Conservation (phyloP, 2,329 filamentous ascomycete species). For the Endoconidiophora laricicola region DNA sequence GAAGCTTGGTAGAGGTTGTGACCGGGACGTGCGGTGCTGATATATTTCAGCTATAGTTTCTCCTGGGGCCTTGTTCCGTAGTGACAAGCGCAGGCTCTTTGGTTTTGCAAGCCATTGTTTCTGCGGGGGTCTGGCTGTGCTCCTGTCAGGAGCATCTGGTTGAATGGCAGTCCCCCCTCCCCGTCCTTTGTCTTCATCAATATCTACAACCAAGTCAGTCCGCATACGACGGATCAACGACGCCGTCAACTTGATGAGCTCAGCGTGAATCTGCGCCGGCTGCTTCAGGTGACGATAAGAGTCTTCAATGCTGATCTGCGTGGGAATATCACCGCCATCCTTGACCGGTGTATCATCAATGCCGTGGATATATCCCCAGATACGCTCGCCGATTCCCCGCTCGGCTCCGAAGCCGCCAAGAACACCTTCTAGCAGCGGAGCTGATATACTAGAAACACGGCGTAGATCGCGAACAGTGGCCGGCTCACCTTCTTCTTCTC, state of each 20-base stretch:
- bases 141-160: too few species aligned
- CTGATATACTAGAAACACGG: slow-evolving; percentile 41
- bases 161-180: slow-evolving; percentile 13
- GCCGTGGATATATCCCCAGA: slow-evolving; percentile 71
- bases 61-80: slow-evolving; percentile 20
- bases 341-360: slow-evolving; percentile 61
- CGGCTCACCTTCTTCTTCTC: too few species aligned
- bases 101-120: slow-evolving; percentile 61
- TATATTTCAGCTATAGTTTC: slow-evolving; percentile 2
- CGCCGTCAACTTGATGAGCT: slow-evolving; percentile 49
- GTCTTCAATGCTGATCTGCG: slow-evolving; percentile 89
- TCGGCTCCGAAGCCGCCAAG: slow-evolving; percentile 54
- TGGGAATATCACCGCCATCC: slow-evolving; percentile 53
- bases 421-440: slow-evolving; percentile 48
- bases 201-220: slow-evolving; percentile 43
- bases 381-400: slow-evolving; percentile 50
- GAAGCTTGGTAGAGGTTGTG: slow-evolving; percentile 54
- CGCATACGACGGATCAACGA: slow-evolving; percentile 68
- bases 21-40: slow-evolving; percentile 50
- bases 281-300: slow-evolving; percentile 57
- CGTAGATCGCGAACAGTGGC: slow-evolving; percentile 3
- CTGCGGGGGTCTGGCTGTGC: slow-evolving; percentile 14
- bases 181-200: slow-evolving; percentile 24
- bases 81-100: slow-evolving; percentile 64
- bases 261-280: slow-evolving; percentile 43